A percentile compares a stretch with the other conserved stretches of the same genome.
phyloP scores from a whole-genome alignment of 495 filamentous ascomycete genomes.

The Saxophila tyrrhenica region DNA sequence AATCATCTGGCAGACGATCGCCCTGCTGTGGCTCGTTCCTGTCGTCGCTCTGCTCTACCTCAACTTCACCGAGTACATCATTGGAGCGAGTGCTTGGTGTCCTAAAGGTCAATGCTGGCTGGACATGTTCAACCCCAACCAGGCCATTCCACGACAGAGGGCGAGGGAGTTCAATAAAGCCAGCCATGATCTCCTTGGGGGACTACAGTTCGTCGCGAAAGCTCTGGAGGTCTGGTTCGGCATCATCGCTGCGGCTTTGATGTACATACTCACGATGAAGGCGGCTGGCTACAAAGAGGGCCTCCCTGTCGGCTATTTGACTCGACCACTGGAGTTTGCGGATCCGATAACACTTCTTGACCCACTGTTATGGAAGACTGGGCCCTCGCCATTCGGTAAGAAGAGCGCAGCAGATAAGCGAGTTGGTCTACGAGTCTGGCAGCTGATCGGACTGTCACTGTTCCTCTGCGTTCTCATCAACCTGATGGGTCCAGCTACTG shows the following conservation, averaged over 20 bases:
- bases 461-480: conserved; percentile 20
- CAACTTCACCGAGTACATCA: conserved; percentile 17
- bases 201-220: conserved; percentile 25
- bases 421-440: conserved; percentile 4
- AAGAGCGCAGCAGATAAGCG: conserved; percentile 9
- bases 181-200: conserved; percentile 20
- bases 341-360: conserved; percentile 20
- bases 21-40: conserved; percentile 21
- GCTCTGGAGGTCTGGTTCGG: conserved; percentile 25
- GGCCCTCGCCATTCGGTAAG: not conserved
- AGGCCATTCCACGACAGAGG: conserved; percentile 5
- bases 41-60: conserved; percentile 20
- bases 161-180: conserved; percentile 14
- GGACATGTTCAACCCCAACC: not conserved
- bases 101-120: conserved; percentile 11
- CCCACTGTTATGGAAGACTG: conserved; percentile 15
- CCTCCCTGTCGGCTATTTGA: conserved; percentile 21
- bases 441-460: conserved; percentile 12
- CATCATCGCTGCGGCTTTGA: conserved; percentile 20
- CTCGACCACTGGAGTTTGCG: conserved; percentile 20
- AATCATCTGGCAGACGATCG: not conserved
- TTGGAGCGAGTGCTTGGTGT: conserved; percentile 22
- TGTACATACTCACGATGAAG: conserved; percentile 21
- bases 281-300: conserved; percentile 17
- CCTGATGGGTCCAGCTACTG: conserved; percentile 24